Evolutionary conservation across 1,284 basidiomycete species (phyloP).

Genomic region (Trametes hirsuta): DNA sequence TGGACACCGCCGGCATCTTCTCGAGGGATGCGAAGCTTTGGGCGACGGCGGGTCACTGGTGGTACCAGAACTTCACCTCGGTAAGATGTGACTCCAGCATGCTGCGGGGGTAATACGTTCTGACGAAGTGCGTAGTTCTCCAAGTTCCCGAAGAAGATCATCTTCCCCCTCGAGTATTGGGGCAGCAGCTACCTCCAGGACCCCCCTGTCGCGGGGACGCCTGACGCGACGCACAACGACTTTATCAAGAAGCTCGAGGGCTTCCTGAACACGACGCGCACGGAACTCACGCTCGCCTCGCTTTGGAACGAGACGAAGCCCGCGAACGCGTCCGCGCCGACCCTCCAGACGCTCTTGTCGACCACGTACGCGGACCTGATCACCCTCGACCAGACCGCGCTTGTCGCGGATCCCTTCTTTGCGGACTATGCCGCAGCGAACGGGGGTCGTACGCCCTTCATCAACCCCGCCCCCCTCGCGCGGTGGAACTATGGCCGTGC

Average conservation of each 20-base stretch:
- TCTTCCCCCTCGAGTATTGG: constrained; percentile 39
- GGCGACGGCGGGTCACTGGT: constrained; percentile 34
- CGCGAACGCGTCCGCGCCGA: constrained; percentile 28
- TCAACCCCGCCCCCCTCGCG: constrained; percentile 40
- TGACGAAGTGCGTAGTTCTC: constrained; percentile 35
- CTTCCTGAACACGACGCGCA: constrained; percentile 39
- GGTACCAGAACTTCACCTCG: constrained; percentile 35
- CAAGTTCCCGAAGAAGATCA: constrained; percentile 38
- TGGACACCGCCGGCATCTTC: constrained; percentile 38
- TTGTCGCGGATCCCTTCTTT: constrained; percentile 43
- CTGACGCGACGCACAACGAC: constrained; percentile 35
- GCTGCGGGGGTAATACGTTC: not conserved
- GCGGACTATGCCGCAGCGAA: constrained; percentile 40
- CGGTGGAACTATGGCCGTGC: constrained; percentile 40
- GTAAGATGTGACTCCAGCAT: constrained; percentile 14
- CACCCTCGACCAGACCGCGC: constrained; percentile 40
- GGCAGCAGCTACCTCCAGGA: constrained; percentile 33
- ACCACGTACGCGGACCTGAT: constrained; percentile 41
- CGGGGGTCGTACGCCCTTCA: constrained; percentile 41
- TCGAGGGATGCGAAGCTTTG: constrained; percentile 34
- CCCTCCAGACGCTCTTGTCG: constrained; percentile 34
- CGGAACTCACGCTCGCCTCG: constrained; percentile 35
- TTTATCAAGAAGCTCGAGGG: constrained; percentile 40
- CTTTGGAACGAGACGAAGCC: constrained; percentile 39
- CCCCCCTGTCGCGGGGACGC: constrained; percentile 31